Evolutionary conservation across 2,329 filamentous ascomycete species (phyloP).

Genomic region (Paraphoma chrysanthemicola): DNA sequence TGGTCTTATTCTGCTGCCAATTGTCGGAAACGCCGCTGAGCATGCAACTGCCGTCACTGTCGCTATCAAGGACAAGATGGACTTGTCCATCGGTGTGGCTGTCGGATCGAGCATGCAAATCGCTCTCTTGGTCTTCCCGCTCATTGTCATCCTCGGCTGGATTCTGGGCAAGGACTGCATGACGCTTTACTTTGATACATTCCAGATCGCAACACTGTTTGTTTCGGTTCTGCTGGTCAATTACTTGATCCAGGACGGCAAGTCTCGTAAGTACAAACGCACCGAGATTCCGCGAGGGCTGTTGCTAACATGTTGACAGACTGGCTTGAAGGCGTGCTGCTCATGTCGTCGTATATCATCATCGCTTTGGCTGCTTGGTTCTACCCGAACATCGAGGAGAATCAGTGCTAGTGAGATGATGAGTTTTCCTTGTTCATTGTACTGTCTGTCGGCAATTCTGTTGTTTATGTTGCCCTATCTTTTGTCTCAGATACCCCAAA

Average conservation of each 20-base stretch:
- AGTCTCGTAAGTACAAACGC: slow-evolving; percentile 51
- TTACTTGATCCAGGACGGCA: slow-evolving; percentile 68
- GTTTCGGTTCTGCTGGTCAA: slow-evolving; percentile 64
- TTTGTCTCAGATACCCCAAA: slow-evolving; percentile 15
- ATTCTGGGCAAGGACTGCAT: slow-evolving; percentile 65
- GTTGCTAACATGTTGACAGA: slow-evolving; percentile 42
- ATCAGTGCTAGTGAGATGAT: slow-evolving; percentile 17
- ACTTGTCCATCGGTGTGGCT: slow-evolving; percentile 70
- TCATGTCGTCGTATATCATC: slow-evolving; percentile 67
- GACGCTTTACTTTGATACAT: slow-evolving; percentile 85
- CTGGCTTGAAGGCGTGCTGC: slow-evolving; percentile 67
- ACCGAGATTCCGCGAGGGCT: background rate
- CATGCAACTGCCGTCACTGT: slow-evolving; percentile 70
- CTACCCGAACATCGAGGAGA: slow-evolving; percentile 41
- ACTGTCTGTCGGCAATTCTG: background rate
- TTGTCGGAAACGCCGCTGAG: slow-evolving; percentile 71
- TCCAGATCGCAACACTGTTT: slow-evolving; percentile 76
- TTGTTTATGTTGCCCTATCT: background rate
- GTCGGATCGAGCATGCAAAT: slow-evolving; percentile 73
- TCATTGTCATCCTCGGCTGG: slow-evolving; percentile 69
- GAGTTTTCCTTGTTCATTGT: background rate
- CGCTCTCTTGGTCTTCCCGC: slow-evolving; percentile 66
- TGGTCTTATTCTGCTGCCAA: slow-evolving; percentile 68
- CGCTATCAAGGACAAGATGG: slow-evolving; percentile 72
- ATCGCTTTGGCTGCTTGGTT: slow-evolving; percentile 68